These are phyloP conservation scores for Acanthamoeba triangularis DNA, from an alignment of 208 protist genomes.

Conservation along the genomic window DNA sequence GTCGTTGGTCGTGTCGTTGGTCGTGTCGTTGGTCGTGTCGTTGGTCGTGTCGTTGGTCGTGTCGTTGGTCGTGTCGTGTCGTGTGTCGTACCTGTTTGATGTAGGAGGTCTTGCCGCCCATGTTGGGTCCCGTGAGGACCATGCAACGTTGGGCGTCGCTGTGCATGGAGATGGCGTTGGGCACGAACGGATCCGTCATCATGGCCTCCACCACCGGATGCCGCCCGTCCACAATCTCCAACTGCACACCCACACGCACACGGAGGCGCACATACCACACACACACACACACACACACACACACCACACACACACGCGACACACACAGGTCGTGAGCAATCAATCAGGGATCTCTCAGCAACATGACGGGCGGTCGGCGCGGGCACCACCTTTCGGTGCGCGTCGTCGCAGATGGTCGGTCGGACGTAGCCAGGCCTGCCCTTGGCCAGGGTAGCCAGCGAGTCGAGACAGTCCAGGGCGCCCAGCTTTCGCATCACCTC, in stretches of 20 bases:
- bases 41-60: neutral
- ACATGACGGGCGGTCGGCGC: neutral
- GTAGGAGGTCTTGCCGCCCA: conserved; percentile 88
- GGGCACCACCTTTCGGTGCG: neutral
- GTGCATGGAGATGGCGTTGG: conserved; percentile 76
- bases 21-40: neutral
- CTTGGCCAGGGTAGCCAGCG: conserved; percentile 79
- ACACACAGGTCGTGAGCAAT: no score
- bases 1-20: neutral
- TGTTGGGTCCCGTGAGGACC: conserved; percentile 87
- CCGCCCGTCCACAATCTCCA: conserved; percentile 79
- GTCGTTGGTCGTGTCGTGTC: neutral
- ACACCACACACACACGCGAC: neutral
- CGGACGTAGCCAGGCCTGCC: conserved; percentile 52
- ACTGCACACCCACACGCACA: neutral
- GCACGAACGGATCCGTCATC: conserved; percentile 78
- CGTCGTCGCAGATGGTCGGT: conserved; percentile 8
- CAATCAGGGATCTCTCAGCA: neutral
- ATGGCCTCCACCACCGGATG: conserved; percentile 83
- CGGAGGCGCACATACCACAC: neutral
- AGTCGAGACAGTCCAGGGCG: conserved; percentile 82
- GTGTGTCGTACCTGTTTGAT: conserved; percentile 69
- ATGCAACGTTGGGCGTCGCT: conserved; percentile 59
- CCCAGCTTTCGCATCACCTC: conserved; percentile 71
- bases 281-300: neutral